Conservation (phyloP, 2,329 filamentous ascomycete genomes). For the Cordyceps cicadae region DNA sequence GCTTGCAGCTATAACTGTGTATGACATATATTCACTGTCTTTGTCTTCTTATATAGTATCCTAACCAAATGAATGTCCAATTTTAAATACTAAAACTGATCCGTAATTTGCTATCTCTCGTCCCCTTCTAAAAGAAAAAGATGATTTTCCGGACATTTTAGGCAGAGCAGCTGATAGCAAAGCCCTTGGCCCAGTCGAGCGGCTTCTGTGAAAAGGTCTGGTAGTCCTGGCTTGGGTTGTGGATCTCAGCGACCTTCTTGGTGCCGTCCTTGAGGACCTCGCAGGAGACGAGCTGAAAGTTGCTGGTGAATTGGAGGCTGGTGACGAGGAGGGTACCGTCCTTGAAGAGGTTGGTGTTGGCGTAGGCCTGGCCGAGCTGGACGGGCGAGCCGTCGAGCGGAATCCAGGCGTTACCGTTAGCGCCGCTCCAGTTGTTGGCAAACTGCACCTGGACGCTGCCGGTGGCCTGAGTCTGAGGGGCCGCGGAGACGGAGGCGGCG, state of each 20-base stretch:
- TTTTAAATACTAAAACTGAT: background rate
- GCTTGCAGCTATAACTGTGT: background rate
- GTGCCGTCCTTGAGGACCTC: slow-evolving; percentile 2
- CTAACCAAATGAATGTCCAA: background rate
- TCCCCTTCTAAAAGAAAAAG: background rate
- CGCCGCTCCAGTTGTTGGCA: background rate
- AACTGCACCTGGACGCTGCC: slow-evolving; percentile 5
- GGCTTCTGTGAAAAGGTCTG: slow-evolving; percentile 4
- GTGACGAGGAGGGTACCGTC: slow-evolving; percentile 2
- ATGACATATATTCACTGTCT: background rate
- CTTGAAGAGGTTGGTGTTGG: slow-evolving; percentile 6
- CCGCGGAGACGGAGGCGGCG: background rate
- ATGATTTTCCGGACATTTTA: background rate
- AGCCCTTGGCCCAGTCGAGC: background rate
- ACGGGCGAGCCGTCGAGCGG: background rate
- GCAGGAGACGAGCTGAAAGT: slow-evolving; percentile 3
- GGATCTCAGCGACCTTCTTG: slow-evolving; percentile 5
- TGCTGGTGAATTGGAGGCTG: slow-evolving; percentile 2
- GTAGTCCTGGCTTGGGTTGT: background rate
- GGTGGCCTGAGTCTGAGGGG: background rate
- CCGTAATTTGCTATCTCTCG: background rate
- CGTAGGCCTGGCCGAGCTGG: background rate
- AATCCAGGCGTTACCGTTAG: slow-evolving; percentile 5
- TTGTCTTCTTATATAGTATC: background rate
- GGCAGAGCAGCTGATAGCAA: background rate